Evolutionary conservation across 305 asterid species (phyloP).

Genomic region (Coffea humblotiana): DNA sequence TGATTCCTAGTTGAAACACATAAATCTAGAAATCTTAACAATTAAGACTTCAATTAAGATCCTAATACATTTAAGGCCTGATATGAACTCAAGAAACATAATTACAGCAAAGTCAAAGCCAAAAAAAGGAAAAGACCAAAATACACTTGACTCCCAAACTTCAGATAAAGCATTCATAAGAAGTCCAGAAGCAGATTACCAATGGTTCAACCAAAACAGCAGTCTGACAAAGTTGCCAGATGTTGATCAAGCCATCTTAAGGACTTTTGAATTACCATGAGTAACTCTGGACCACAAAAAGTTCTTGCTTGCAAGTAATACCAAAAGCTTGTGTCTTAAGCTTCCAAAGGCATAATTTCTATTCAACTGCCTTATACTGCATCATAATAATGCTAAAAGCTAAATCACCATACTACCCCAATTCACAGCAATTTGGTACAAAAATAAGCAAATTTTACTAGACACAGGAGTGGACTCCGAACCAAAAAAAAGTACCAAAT

Average conservation of each 20-base stretch:
- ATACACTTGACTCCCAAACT: not conserved
- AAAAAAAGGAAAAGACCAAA: too few species aligned
- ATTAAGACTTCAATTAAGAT: not conserved
- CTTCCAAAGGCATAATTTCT: too few species aligned
- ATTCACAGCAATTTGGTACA: not conserved
- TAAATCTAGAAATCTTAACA: too few species aligned
- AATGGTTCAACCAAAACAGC: not conserved
- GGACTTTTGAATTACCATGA: not conserved
- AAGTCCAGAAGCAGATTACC: not conserved
- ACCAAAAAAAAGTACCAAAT: not conserved
- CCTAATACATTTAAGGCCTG: not conserved
- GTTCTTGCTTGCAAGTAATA: not conserved
- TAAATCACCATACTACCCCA: not conserved
- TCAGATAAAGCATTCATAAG: too few species aligned
- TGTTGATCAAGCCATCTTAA: not conserved
- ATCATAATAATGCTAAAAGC: not conserved
- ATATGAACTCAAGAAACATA: not conserved
- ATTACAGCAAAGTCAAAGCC: not conserved
- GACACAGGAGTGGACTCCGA: not conserved
- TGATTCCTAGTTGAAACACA: not conserved
- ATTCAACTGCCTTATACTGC: too few species aligned
- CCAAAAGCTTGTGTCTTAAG: not conserved
- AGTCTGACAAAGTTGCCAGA: not conserved
- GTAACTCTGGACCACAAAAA: not conserved
- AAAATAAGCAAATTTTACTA: not conserved